A percentile compares a stretch with the other conserved stretches of the same genome.
These are phyloP conservation scores for Candida adriatica DNA, from an alignment of 805 yeast genomes.

Conservation along the genomic window DNA sequence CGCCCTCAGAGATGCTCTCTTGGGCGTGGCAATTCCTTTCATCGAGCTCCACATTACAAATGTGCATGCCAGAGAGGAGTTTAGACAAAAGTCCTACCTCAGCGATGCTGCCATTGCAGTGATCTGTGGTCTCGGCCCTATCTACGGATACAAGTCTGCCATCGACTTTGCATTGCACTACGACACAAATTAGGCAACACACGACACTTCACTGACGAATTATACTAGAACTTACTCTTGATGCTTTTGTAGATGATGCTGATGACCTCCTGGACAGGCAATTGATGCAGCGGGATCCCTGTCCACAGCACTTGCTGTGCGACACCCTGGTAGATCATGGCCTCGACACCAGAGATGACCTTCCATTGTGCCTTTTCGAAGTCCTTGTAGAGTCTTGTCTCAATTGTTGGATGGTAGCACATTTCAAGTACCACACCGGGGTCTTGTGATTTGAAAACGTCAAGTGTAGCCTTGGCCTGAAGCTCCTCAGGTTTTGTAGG, in stretches of 20 bases:
- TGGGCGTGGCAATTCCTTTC: constrained; percentile 42
- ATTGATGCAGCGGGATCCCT: constrained; percentile 13
- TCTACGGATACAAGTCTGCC: constrained; percentile 24
- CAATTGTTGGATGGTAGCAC: constrained; percentile 22
- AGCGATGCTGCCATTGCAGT: constrained; percentile 44
- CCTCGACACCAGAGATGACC: constrained; percentile 22
- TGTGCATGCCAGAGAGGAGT: constrained; percentile 44
- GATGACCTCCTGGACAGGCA: constrained; percentile 16
- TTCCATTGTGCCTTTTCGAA: constrained; percentile 15
- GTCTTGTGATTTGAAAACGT: constrained; percentile 14
- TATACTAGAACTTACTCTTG: neutral
- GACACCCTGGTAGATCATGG: constrained; percentile 23
- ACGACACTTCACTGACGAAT: neutral
- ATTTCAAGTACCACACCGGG: constrained; percentile 22
- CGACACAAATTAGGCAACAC: constrained; percentile 1
- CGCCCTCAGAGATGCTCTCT: constrained; percentile 42
- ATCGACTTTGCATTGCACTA: constrained; percentile 24
- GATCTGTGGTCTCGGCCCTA: constrained; percentile 24
- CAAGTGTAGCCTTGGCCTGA: constrained; percentile 18
- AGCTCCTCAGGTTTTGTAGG: constrained; percentile 14
- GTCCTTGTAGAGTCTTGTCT: constrained; percentile 15
- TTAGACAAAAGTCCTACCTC: constrained; percentile 42
- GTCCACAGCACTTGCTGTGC: constrained; percentile 23
- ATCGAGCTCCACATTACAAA: constrained; percentile 45
- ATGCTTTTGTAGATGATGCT: constrained; percentile 10